Conservation (phyloP, 2,329 filamentous ascomycete species). For the Fusarium mundagurra region DNA sequence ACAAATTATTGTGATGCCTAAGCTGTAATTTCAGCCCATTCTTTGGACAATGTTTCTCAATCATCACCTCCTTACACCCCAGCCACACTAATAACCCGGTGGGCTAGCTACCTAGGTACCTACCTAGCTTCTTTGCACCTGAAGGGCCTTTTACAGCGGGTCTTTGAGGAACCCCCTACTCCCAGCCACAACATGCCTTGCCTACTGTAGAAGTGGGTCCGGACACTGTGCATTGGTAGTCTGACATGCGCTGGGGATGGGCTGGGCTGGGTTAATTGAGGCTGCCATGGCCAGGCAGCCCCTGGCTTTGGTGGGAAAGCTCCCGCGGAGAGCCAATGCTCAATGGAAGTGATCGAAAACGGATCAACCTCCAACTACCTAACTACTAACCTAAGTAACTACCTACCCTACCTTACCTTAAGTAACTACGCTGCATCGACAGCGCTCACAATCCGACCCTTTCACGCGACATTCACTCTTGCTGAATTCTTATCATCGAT, state of each 20-base stretch:
- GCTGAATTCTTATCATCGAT: conserved; percentile 7
- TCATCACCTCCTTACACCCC: conserved; percentile 17
- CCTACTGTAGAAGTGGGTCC: conserved; percentile 9
- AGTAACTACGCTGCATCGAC: conserved; percentile 11
- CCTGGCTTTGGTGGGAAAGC: conserved; percentile 36
- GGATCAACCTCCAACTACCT: conserved; percentile 1
- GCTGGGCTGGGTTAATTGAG: conserved; percentile 33
- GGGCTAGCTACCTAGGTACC: neutral
- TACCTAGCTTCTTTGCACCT: conserved; percentile 8
- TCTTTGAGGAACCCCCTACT: conserved; percentile 31
- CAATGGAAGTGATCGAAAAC: conserved; percentile 26
- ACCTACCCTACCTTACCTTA: no score
- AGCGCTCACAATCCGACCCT: conserved; percentile 12
- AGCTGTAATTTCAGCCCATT: conserved; percentile 11
- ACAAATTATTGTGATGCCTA: neutral
- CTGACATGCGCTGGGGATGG: conserved; percentile 31
- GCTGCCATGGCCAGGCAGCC: conserved; percentile 34
- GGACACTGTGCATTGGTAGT: conserved; percentile 35
- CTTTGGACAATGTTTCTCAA: neutral
- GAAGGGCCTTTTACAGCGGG: conserved; percentile 29
- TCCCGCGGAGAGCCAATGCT: conserved; percentile 25
- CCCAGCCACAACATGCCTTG: conserved; percentile 40
- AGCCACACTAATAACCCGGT: conserved; percentile 33
- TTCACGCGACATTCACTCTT: conserved; percentile 16
- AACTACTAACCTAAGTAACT: neutral